These are phyloP conservation scores for Boletellus sp. DNA, from an alignment of 1,284 basidiomycete species.

Conservation along the genomic window DNA sequence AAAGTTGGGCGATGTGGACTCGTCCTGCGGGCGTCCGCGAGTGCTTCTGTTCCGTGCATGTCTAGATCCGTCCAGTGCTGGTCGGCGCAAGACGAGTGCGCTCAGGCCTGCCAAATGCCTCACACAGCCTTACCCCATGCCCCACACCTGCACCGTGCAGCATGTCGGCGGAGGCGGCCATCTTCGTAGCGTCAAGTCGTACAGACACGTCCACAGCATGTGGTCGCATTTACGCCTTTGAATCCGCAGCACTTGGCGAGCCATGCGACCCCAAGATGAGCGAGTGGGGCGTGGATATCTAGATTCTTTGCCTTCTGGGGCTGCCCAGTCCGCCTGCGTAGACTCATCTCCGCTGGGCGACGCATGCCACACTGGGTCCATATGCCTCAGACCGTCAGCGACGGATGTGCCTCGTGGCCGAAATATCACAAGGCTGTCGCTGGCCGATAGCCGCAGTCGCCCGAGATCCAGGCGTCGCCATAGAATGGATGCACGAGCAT, in stretches of 20 bases:
- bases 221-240: constrained; percentile 1
- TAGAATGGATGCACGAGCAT: too few species aligned
- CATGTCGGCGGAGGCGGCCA: constrained; percentile 22
- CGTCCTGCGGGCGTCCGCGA: constrained; percentile 14
- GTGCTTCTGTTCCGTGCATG: constrained; percentile 10
- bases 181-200: constrained; percentile 20
- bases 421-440: constrained; percentile 2
- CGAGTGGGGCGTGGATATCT: not conserved
- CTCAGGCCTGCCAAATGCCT: not conserved
- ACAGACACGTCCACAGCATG: constrained; percentile 14
- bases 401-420: constrained; percentile 8
- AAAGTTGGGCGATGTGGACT: constrained; percentile 4
- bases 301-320: not conserved
- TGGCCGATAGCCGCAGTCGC: constrained; percentile 10
- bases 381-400: not conserved
- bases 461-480: not conserved
- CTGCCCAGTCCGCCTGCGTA: not conserved
- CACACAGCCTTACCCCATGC: constrained; percentile 29
- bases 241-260: constrained; percentile 10
- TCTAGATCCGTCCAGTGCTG: constrained; percentile 23
- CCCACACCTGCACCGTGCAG: constrained; percentile 20
- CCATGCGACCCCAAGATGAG: constrained; percentile 6
- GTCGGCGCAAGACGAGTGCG: not conserved
- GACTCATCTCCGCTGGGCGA: not conserved
- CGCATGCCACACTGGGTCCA: constrained; percentile 1